Conservation (phyloP, 2,329 filamentous ascomycete genomes). For the Pyricularia pennisetigena region DNA sequence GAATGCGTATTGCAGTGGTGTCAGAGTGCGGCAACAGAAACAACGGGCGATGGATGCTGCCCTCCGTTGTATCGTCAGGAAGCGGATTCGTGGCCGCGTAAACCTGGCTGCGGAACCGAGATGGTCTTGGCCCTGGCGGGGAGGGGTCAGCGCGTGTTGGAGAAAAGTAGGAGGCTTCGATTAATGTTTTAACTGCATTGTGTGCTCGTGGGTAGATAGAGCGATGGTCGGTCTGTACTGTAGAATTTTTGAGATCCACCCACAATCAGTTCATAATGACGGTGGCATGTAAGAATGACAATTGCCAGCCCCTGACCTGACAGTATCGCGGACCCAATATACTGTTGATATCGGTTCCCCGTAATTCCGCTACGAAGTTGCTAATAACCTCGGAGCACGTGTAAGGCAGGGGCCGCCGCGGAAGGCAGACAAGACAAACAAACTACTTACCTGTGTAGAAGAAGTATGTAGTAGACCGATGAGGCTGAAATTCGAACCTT, state of each 20-base stretch:
- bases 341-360: background rate
- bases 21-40: background rate
- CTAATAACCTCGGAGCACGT: background rate
- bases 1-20: background rate
- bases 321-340: background rate
- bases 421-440: too few species aligned
- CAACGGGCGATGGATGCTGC: background rate
- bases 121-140: background rate
- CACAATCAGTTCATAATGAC: background rate
- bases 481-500: background rate
- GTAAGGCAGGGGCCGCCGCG: background rate
- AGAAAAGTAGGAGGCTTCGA: background rate
- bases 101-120: background rate
- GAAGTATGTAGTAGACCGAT: background rate
- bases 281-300: background rate
- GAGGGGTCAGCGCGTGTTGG: background rate
- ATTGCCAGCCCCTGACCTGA: background rate
- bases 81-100: background rate
- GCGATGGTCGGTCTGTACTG: background rate
- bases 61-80: background rate
- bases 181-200: background rate
- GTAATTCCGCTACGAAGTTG: background rate
- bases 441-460: too few species aligned
- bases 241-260: background rate
- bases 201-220: background rate